Evolutionary conservation across 1,139 yeast genomes (phyloP), one percentile per base, ranked within the genome.

Genomic region (Taiozyma sp.): DNA sequence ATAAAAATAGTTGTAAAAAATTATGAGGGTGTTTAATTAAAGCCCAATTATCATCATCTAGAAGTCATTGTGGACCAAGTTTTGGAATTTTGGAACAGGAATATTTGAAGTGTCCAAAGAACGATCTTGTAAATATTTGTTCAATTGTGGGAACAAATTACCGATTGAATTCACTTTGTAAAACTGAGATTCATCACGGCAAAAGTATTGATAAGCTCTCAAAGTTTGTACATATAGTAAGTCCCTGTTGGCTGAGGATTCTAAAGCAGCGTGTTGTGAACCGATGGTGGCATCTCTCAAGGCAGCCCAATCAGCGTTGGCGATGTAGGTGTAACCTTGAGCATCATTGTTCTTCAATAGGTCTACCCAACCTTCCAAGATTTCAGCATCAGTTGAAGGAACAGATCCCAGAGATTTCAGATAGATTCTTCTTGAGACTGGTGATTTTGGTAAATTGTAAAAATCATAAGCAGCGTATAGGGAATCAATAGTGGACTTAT

Each of bases 301-400:
- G 1, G 96, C 88, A 47, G 92, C 84, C 93, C 96, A 88, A 70
- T 89, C 96, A 28, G 93, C 95, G 62, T 82, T 81, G 12, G 96
- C 92, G 60, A 84, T 83, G 61, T 83, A 84, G 39, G 66, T 70
- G 67, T 78, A 80, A 8, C 81, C 79, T 50, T 76, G 75, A 24
- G 70, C 66, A 55, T 84, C 89, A 59, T 84, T 77, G 54, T 75
- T 72, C 14, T 64, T 54, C 48, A 86, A 69, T 43, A 87, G 73
- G 50, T 80, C 80, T 55, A 78, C 72, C 91, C 96, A 89, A 56
- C 80, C 73, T 28, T 66, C 62, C 55, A 84, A 68, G 52, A 87
- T 83, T 49, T 80, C 85, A 19, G 70, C 71, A 47, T 77, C 73
- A n/a, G 81, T 65, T 51, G 78, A 80, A 39, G 54, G 81, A 50